phyloP scores from a whole-genome alignment of 2,329 filamentous ascomycete genomes.

The Pyricularia pennisetigena region DNA sequence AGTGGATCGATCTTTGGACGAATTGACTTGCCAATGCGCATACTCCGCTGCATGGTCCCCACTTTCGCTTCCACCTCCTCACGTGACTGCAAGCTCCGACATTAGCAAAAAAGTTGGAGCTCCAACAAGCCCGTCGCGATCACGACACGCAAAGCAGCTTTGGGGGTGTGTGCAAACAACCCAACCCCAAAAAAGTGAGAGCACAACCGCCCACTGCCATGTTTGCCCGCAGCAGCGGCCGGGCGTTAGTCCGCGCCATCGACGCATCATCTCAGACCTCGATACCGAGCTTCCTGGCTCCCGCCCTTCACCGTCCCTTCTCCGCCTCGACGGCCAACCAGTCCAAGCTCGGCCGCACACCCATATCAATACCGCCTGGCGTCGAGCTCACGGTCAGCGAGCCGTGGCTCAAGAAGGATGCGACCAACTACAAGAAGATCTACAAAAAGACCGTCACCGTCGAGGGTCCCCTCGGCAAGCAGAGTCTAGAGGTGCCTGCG shows the following conservation, averaged over 20 bases:
- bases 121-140: neutral
- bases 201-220: conserved; percentile 29
- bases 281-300: conserved; percentile 62
- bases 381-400: conserved; percentile 68
- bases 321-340: conserved; percentile 55
- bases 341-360: conserved; percentile 80
- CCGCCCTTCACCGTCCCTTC: conserved; percentile 62
- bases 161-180: neutral
- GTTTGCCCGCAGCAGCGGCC: conserved; percentile 54
- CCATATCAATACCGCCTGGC: conserved; percentile 71
- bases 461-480: conserved; percentile 70
- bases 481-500: conserved; percentile 68
- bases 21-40: neutral
- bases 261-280: conserved; percentile 25
- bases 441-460: conserved; percentile 62
- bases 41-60: neutral
- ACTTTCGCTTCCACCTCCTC: conserved; percentile 2
- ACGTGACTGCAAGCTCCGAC: conserved; percentile 5
- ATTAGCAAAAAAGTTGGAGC: conserved; percentile 10
- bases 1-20: neutral
- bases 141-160: neutral
- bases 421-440: conserved; percentile 50
- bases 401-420: conserved; percentile 40
- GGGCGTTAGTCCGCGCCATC: conserved; percentile 47
- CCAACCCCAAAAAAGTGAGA: neutral